phyloP scores from a whole-genome alignment of 1,139 yeast species.

The Yamadazyma triangularis region DNA sequence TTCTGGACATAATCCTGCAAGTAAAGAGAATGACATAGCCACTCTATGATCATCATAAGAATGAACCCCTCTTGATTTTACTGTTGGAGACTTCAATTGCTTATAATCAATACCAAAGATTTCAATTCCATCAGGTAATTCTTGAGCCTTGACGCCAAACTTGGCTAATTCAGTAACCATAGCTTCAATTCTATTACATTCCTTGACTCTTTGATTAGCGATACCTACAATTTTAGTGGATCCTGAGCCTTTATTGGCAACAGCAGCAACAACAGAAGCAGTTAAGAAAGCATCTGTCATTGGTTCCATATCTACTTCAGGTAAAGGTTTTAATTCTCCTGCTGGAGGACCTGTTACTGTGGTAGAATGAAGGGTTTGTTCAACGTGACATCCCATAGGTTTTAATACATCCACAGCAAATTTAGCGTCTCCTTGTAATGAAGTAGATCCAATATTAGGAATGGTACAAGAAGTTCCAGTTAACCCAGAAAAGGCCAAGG shows the following conservation, averaged over 20 bases:
- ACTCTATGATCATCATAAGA: constrained; percentile 97
- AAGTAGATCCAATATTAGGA: constrained; percentile 89
- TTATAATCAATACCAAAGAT: constrained; percentile 61
- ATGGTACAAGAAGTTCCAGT: constrained; percentile 90
- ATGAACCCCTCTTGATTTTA: constrained; percentile 50
- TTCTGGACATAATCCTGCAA: constrained; percentile 55
- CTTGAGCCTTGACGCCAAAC: constrained; percentile 83
- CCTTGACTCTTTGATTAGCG: constrained; percentile 97
- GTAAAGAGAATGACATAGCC: constrained; percentile 92
- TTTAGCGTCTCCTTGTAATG: constrained; percentile 96
- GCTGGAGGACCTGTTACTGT: constrained; percentile 86
- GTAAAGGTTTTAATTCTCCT: constrained; percentile 67
- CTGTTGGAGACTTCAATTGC: constrained; percentile 46
- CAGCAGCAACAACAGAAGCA: constrained; percentile 94
- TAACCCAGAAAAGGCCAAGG: constrained; percentile 94
- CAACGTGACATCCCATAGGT: constrained; percentile 94
- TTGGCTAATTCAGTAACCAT: constrained; percentile 86
- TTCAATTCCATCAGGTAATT: constrained; percentile 88
- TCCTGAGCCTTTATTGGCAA: constrained; percentile 52
- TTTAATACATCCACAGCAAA: constrained; percentile 88
- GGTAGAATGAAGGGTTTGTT: constrained; percentile 78
- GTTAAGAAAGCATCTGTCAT: constrained; percentile 99
- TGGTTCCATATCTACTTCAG: constrained; percentile 93
- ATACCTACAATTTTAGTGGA: constrained; percentile 87
- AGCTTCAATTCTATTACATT: constrained; percentile 93